Evolutionary conservation across 140 eudicot species (phyloP).

Genomic region (Anethum foeniculum): DNA sequence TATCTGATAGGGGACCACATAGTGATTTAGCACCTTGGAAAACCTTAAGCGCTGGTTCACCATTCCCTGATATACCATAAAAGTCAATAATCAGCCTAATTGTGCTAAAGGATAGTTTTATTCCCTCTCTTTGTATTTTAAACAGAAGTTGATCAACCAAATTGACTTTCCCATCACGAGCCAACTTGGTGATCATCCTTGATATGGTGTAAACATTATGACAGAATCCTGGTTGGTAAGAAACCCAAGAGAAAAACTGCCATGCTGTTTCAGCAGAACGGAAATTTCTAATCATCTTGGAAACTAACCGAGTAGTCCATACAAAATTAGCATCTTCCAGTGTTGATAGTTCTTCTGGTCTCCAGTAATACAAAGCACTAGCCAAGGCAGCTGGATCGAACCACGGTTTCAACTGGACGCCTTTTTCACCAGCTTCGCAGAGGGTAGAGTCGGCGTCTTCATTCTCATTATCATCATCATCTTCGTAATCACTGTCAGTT

Average conservation of each 20-base stretch:
- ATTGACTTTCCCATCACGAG: slow-evolving; percentile 45
- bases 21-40: slow-evolving; percentile 41
- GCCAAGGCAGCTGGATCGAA: slow-evolving; percentile 75
- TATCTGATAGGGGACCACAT: slow-evolving; percentile 42
- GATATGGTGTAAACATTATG: slow-evolving; percentile 73
- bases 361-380: slow-evolving; percentile 54
- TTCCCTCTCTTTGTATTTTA: slow-evolving; percentile 40
- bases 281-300: slow-evolving; percentile 72
- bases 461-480: slow-evolving; percentile 10
- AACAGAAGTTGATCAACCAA: slow-evolving; percentile 52
- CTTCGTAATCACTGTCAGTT: slow-evolving; percentile 10
- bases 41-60: slow-evolving; percentile 55
- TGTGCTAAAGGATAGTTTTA: slow-evolving; percentile 43
- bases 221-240: slow-evolving; percentile 55
- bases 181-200: slow-evolving; percentile 52
- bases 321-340: slow-evolving; percentile 65
- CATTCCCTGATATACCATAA: slow-evolving; percentile 58
- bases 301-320: slow-evolving; percentile 80
- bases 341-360: slow-evolving; percentile 56
- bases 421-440: slow-evolving; percentile 14
- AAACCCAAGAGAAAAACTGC: slow-evolving; percentile 77
- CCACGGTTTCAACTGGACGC: slow-evolving; percentile 66
- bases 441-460: slow-evolving; percentile 15
- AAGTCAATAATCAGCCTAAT: slow-evolving; percentile 48
- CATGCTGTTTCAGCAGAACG: slow-evolving; percentile 75